Evolutionary conservation across 768 basidiomycete genomes (phyloP).

Genomic region (Leccinum subtestaceum): DNA sequence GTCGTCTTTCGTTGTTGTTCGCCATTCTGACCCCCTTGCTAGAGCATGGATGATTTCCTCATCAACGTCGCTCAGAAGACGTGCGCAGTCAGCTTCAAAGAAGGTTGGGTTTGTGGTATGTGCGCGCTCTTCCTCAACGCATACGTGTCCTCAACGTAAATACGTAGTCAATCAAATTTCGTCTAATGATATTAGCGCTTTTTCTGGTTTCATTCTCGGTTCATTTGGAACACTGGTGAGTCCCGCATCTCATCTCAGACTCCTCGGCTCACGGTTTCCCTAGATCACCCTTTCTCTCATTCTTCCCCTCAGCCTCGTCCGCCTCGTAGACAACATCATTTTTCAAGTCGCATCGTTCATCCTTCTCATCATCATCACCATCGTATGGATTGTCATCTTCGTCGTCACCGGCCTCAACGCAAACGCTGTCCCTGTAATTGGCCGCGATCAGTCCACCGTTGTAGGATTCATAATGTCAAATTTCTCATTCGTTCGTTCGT

Average conservation of each 20-base stretch:
- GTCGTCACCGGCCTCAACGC: slow-evolving; percentile 8
- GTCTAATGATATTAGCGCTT: slow-evolving; percentile 10
- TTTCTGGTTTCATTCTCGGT: slow-evolving; percentile 23
- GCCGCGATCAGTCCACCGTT: slow-evolving; percentile 19
- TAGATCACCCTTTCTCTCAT: slow-evolving; percentile 19
- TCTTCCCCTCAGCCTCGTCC: slow-evolving; percentile 24
- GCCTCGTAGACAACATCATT: slow-evolving; percentile 24
- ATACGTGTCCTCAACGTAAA: background rate
- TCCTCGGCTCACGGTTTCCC: background rate
- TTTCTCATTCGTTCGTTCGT: slow-evolving; percentile 22
- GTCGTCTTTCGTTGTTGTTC: background rate
- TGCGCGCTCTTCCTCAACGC: background rate
- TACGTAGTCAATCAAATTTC: slow-evolving; percentile 12
- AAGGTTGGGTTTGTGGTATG: slow-evolving; percentile 22
- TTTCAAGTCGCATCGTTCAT: slow-evolving; percentile 25
- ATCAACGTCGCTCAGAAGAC: slow-evolving; percentile 25
- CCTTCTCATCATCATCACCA: slow-evolving; percentile 17
- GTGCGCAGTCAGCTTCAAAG: slow-evolving; percentile 22
- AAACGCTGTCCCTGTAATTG: slow-evolving; percentile 14
- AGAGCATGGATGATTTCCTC: slow-evolving; percentile 27
- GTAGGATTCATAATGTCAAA: slow-evolving; percentile 25
- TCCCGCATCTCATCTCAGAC: background rate
- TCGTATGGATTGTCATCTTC: slow-evolving; percentile 20
- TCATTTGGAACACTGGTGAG: slow-evolving; percentile 24
- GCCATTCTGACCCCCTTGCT: background rate